phyloP scores from a whole-genome alignment of 108 stramenopile genomes.

The Cyclotella kingstonii region DNA sequence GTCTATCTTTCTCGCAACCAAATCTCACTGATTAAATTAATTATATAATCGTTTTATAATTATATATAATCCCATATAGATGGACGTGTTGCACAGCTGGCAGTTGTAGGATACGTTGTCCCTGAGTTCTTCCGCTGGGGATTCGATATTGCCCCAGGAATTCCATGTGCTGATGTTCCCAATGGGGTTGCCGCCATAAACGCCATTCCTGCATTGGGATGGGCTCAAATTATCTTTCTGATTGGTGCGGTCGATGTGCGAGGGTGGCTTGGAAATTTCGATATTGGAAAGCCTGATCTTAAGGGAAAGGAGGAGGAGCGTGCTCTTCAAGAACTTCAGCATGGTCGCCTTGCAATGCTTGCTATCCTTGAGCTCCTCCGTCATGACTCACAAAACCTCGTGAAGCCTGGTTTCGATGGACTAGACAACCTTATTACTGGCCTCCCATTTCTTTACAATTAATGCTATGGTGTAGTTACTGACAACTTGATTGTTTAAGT shows the following conservation, averaged over 20 bases:
- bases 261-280: conserved; percentile 62
- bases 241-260: conserved; percentile 72
- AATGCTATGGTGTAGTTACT: too few species aligned
- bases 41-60: too few species aligned
- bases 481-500: too few species aligned
- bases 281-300: conserved; percentile 50
- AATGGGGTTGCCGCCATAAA: conserved; percentile 34
- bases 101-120: conserved; percentile 64
- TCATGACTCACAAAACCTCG: conserved; percentile 27
- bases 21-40: too few species aligned
- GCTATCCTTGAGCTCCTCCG: conserved; percentile 30
- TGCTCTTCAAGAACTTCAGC: conserved; percentile 33
- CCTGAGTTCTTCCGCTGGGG: conserved; percentile 54
- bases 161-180: conserved; percentile 76
- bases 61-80: conserved; percentile 6
- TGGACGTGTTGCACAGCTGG: conserved; percentile 66
- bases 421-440: conserved; percentile 38
- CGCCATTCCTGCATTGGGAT: conserved; percentile 70
- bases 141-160: conserved; percentile 57
- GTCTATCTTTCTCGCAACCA: background rate
- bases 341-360: conserved; percentile 26
- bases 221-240: conserved; percentile 76
- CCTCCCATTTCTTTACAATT: conserved; percentile 35
- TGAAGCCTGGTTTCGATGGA: conserved; percentile 23
- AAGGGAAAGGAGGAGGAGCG: conserved; percentile 34